phyloP scores from a whole-genome alignment of 1,284 basidiomycete genomes.

The Vanrija humicola region DNA sequence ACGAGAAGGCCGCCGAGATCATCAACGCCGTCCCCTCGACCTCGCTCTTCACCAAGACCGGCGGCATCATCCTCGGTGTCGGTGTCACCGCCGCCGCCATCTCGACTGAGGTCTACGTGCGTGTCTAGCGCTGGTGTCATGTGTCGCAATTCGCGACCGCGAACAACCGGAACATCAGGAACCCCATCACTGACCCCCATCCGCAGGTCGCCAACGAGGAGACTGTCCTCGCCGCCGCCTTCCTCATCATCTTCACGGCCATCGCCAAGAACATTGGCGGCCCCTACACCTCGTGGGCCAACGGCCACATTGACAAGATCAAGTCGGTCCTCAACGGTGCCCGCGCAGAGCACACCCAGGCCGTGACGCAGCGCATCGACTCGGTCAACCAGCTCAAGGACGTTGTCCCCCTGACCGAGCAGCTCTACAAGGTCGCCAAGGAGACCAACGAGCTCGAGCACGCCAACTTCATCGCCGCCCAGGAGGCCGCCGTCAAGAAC shows the following conservation, averaged over 20 bases:
- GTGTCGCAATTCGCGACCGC: not conserved
- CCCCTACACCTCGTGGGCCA: slow-evolving; percentile 92
- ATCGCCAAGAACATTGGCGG: slow-evolving; percentile 74
- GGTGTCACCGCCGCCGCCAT: slow-evolving; percentile 88
- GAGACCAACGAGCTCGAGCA: slow-evolving; percentile 90
- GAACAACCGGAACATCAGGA: not conserved
- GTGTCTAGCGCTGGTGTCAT: slow-evolving; percentile 14
- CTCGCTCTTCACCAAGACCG: slow-evolving; percentile 90
- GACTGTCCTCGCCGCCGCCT: slow-evolving; percentile 75
- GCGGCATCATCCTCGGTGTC: slow-evolving; percentile 84
- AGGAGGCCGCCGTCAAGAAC: slow-evolving; percentile 78
- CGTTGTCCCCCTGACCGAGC: slow-evolving; percentile 82
- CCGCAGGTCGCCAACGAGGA: slow-evolving; percentile 81
- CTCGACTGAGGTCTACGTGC: slow-evolving; percentile 89
- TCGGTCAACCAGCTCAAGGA: slow-evolving; percentile 91
- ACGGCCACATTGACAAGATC: slow-evolving; percentile 78
- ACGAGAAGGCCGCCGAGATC: slow-evolving; percentile 83
- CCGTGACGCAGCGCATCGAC: slow-evolving; percentile 87
- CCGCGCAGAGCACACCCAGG: slow-evolving; percentile 84
- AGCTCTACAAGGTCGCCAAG: slow-evolving; percentile 90
- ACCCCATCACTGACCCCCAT: not conserved
- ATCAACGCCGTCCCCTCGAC: slow-evolving; percentile 90
- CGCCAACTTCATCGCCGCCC: slow-evolving; percentile 83
- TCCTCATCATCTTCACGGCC: slow-evolving; percentile 79
- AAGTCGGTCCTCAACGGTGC: slow-evolving; percentile 75